Percentiles rank a stretch among this genome's conserved stretches.
These are phyloP conservation scores for Aspergillus chevalieri DNA, from an alignment of 2,329 filamentous ascomycete species.

Conservation along the genomic window DNA sequence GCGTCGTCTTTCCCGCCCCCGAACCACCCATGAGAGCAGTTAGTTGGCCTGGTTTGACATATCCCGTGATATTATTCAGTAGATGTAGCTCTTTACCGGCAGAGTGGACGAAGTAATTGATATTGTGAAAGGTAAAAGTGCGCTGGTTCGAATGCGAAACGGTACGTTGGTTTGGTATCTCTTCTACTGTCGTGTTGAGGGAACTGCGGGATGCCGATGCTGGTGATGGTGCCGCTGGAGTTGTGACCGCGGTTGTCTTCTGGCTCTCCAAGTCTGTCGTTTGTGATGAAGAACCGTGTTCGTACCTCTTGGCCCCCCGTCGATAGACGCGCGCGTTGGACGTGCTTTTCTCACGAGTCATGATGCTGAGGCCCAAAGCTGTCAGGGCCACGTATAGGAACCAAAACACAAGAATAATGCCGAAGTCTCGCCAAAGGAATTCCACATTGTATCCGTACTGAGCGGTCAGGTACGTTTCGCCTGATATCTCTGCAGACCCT, in stretches of 20 bases:
- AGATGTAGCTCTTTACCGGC: conserved; percentile 37
- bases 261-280: too few relatives aligned
- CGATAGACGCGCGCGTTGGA: background rate
- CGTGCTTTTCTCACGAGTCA: background rate
- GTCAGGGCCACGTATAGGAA: background rate
- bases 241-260: too few relatives aligned
- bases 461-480: conserved; percentile 17
- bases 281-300: too few relatives aligned
- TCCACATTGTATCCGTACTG: conserved; percentile 45
- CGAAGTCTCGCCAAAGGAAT: conserved; percentile 64
- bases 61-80: conserved; percentile 57
- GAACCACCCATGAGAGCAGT: conserved; percentile 73
- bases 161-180: too few relatives aligned
- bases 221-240: too few relatives aligned
- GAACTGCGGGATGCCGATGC: too few relatives aligned
- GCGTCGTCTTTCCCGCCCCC: conserved; percentile 43
- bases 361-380: background rate
- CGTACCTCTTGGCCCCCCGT: too few relatives aligned
- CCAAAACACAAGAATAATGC: conserved; percentile 61
- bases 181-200: too few relatives aligned
- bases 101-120: conserved; percentile 58
- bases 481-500: conserved; percentile 47
- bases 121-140: conserved; percentile 71
- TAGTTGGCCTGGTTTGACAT: conserved; percentile 65
- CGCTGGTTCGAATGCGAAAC: background rate